Evolutionary conservation across 371 early-diverging fungal genomes (phyloP), one percentile per base, ranked within the genome.

Genomic region (Mortierella sp.): DNA sequence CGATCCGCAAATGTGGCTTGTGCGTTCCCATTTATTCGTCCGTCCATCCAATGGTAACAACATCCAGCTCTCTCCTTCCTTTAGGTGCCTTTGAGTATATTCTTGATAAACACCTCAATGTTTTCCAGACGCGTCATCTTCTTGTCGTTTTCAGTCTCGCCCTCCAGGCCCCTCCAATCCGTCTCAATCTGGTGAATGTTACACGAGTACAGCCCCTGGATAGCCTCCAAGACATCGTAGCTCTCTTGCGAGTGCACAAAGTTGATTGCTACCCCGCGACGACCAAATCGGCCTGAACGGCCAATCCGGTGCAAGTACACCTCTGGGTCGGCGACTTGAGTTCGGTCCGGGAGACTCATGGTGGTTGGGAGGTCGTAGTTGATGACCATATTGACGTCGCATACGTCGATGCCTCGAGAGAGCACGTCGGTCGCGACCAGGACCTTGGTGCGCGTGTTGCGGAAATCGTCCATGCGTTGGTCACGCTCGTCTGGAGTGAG

Each of bases 261-360:
- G 89, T 99, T 99, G 88, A 99, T 95, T 51, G 95, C 95, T 28
- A 98, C 96, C 31, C 99, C 99, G 0, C 91, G 92, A 48, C 99
- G 95, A 13, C 99, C 99, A 88, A 99, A 99, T 53, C 99, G 93
- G 28, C 99, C 99, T 0, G 99, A 99, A 78, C 99, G 94, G 8
- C 99, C 99, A 79, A 99, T 98, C 61, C 99, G 94, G 87, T 99
- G 99, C 40, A 99, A 89, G 83, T 99, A 99, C 0, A 98, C 97
- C 76, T 97, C 98, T 13, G 91, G 90, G 73, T 98, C 98, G 0
- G 97, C 94, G 14, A 53, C 16, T 5, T 37, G 21, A 1, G 82
- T 81, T n/a, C 72, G 72, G 3, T 85, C 72, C 19, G 67, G 24
- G 5, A 19, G 8, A 34, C 21, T 0, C 67, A 74, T 74, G 55